Evolutionary conservation across 2,329 filamentous ascomycete species (phyloP).

Genomic region (Paradendryphiella salina): DNA sequence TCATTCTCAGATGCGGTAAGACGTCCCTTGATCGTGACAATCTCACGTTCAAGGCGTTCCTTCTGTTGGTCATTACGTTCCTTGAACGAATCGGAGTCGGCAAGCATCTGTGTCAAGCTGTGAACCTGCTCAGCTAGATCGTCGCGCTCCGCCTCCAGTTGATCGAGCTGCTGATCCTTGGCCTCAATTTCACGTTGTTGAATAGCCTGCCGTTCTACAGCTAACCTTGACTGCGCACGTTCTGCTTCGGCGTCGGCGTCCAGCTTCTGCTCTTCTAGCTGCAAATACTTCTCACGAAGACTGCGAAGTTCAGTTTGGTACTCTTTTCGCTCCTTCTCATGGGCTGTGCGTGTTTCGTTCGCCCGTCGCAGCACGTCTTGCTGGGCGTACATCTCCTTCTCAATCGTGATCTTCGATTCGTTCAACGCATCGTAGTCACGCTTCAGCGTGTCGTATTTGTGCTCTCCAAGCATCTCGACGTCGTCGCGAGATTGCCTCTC

Average conservation of each 20-base stretch:
- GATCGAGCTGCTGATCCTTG: slow-evolving; percentile 73
- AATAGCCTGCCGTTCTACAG: slow-evolving; percentile 77
- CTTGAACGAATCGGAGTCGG: slow-evolving; percentile 86
- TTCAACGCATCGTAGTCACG: slow-evolving; percentile 86
- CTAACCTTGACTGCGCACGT: slow-evolving; percentile 73
- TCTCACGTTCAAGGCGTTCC: slow-evolving; percentile 85
- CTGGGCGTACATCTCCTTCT: slow-evolving; percentile 96
- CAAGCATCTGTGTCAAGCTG: slow-evolving; percentile 81
- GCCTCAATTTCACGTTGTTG: slow-evolving; percentile 79
- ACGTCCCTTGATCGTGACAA: slow-evolving; percentile 87
- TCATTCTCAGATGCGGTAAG: slow-evolving; percentile 93
- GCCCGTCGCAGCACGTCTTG: slow-evolving; percentile 88
- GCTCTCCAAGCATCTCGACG: slow-evolving; percentile 85
- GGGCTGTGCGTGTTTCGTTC: slow-evolving; percentile 75
- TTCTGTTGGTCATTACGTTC: slow-evolving; percentile 92
- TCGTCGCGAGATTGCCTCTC: slow-evolving; percentile 94
- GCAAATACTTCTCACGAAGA: slow-evolving; percentile 79
- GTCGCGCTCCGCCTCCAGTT: slow-evolving; percentile 77
- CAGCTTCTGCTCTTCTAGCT: slow-evolving; percentile 81
- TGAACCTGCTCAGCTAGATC: slow-evolving; percentile 80
- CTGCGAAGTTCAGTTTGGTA: slow-evolving; percentile 82
- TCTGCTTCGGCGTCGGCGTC: slow-evolving; percentile 82
- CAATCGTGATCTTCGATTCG: slow-evolving; percentile 93
- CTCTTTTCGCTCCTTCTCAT: slow-evolving; percentile 87
- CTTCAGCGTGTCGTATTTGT: slow-evolving; percentile 80